phyloP scores from a whole-genome alignment of 306 rosid genomes.

The Fragaria iinumae region DNA sequence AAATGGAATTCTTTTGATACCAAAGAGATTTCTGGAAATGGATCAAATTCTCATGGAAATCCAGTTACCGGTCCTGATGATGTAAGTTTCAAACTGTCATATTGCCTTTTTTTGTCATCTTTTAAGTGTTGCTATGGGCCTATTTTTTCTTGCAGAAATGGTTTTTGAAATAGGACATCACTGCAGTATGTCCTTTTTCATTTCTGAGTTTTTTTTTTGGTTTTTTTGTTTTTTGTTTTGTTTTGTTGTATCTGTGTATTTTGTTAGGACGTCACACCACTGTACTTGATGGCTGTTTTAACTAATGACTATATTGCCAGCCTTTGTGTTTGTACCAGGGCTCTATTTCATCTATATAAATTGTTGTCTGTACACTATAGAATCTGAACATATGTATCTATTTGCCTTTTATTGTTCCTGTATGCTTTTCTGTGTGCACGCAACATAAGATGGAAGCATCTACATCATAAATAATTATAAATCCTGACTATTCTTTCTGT shows the following conservation, averaged over 20 bases:
- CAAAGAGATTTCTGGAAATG: slow-evolving; percentile 65
- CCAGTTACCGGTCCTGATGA: slow-evolving; percentile 58
- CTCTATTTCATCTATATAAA: neutral
- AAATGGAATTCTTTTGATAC: slow-evolving; percentile 59
- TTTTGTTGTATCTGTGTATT: neutral
- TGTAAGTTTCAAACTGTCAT: slow-evolving; percentile 47
- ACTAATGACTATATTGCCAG: neutral
- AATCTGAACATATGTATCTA: neutral
- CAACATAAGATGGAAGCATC: neutral
- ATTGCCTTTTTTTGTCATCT: neutral
- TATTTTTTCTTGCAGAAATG: neutral
- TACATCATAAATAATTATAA: neutral
- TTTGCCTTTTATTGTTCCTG: neutral
- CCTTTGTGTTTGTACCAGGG: slow-evolving; percentile 3
- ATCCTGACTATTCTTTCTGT: slow-evolving; percentile 11
- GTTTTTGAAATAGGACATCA: neutral
- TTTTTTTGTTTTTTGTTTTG: neutral
- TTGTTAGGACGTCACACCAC: neutral
- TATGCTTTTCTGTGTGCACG: neutral
- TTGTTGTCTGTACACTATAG: neutral
- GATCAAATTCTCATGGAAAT: slow-evolving; percentile 57
- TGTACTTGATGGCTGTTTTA: neutral
- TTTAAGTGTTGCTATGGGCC: neutral
- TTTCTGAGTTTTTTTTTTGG: neutral
- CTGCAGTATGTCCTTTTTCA: neutral